phyloP scores from a whole-genome alignment of 2,329 filamentous ascomycete genomes.

The Elsinoe fawcettii region DNA sequence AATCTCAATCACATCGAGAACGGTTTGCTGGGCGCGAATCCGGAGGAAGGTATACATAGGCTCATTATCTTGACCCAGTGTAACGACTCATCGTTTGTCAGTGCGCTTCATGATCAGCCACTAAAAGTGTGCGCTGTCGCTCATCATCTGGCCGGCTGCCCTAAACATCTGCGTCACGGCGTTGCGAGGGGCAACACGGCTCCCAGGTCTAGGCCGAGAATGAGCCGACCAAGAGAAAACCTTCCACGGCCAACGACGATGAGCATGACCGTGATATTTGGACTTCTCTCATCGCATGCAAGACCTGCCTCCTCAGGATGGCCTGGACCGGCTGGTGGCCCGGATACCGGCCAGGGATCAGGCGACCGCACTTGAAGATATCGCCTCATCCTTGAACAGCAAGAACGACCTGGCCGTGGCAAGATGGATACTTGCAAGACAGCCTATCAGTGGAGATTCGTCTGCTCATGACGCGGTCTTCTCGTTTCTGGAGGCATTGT shows the following conservation, averaged over 20 bases:
- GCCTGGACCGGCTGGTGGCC: conserved; percentile 8
- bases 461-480: background rate
- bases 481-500: background rate
- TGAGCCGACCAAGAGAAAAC: background rate
- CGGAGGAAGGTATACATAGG: conserved; percentile 12
- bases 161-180: conserved; percentile 7
- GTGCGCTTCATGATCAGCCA: conserved; percentile 10
- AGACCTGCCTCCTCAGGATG: background rate
- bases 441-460: background rate
- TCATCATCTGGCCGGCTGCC: background rate
- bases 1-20: conserved; percentile 13
- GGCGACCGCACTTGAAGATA: background rate
- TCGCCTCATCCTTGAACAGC: background rate
- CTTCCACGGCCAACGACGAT: conserved; percentile 34
- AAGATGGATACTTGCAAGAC: background rate
- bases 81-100: conserved; percentile 11
- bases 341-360: background rate
- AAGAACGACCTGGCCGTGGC: conserved; percentile 4
- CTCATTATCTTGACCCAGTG: conserved; percentile 12
- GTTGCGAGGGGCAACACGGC: conserved; percentile 1
- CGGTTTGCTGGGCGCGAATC: conserved; percentile 11
- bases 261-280: background rate
- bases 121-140: background rate
- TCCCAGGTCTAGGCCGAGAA: conserved; percentile 36
- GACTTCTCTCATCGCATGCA: background rate